A percentile compares a stretch with the other conserved stretches of the same genome.
phyloP scores from a whole-genome alignment of 108 stramenopile genomes.

The Skeletonema grethae region DNA sequence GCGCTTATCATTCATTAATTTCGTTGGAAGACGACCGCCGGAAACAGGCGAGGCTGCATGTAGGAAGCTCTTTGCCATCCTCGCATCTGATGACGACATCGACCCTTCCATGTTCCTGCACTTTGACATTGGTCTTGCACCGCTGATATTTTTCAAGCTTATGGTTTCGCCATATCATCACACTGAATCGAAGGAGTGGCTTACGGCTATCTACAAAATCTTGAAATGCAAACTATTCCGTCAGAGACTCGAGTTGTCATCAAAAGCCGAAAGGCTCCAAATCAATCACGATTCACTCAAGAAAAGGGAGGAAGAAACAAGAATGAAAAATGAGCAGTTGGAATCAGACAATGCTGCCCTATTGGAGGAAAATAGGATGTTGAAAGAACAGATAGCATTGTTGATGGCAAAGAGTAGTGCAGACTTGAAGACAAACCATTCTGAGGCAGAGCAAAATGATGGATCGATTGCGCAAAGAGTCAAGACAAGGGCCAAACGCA shows the following conservation, averaged over 20 bases:
- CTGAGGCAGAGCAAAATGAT: not conserved
- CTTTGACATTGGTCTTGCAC: conserved; percentile 8
- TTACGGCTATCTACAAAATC: conserved; percentile 19
- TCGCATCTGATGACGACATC: not conserved
- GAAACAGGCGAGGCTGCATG: not conserved
- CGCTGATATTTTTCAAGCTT: conserved; percentile 6
- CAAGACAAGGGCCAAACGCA: conserved; percentile 10
- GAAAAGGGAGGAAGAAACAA: not conserved
- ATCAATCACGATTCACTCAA: too few relatives aligned
- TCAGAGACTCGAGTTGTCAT: conserved; percentile 6
- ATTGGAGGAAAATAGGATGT: not conserved
- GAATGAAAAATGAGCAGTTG: conserved; percentile 9
- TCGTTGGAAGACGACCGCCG: not conserved
- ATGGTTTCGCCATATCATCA: not conserved
- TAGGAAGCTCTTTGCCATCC: too few relatives aligned
- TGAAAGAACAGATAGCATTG: conserved; percentile 13
- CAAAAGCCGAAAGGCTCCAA: conserved; percentile 7
- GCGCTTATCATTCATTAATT: not conserved
- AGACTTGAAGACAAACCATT: not conserved
- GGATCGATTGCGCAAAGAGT: conserved; percentile 19
- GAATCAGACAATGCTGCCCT: conserved; percentile 12
- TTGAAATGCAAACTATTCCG: conserved; percentile 1
- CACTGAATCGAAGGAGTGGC: not conserved
- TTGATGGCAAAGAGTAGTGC: conserved; percentile 19
- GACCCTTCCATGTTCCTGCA: conserved; percentile 9